Evolutionary conservation across 768 basidiomycete genomes (phyloP).

Genomic region (Boletus rex-veris): DNA sequence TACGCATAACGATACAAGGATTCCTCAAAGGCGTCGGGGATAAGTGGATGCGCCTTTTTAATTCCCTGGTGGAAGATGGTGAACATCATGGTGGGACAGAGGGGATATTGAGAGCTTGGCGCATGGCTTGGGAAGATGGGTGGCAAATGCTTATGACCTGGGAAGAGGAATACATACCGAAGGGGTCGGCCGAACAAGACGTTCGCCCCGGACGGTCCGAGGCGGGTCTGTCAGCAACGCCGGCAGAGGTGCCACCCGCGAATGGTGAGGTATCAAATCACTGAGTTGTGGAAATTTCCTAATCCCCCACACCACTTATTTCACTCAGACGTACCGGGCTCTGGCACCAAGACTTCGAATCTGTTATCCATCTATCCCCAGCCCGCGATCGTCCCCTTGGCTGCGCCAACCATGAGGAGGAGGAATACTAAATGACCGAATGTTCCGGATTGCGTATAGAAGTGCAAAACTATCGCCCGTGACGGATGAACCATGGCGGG

Average conservation of each 20-base stretch:
- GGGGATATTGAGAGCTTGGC: constrained; percentile 68
- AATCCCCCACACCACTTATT: background rate
- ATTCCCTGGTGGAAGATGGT: constrained; percentile 60
- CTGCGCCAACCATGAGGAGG: background rate
- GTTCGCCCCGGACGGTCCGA: background rate
- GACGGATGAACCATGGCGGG: too few species aligned
- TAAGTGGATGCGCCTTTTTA: constrained; percentile 70
- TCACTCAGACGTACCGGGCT: background rate
- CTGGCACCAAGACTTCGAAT: background rate
- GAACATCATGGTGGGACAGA: constrained; percentile 57
- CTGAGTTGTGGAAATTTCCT: background rate
- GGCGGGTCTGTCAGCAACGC: background rate
- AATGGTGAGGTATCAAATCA: background rate
- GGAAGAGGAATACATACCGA: background rate
- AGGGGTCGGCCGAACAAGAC: background rate
- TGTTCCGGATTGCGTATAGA: too few species aligned
- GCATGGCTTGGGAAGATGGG: constrained; percentile 46
- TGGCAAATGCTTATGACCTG: background rate
- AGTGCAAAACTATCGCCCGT: too few species aligned
- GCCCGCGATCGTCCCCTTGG: background rate
- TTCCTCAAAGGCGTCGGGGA: constrained; percentile 44
- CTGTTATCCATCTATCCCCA: background rate
- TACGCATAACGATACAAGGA: constrained; percentile 47
- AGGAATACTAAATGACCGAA: too few species aligned
- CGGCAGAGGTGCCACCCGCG: background rate